Evolutionary conservation across 2,329 filamentous ascomycete genomes (phyloP), one percentile per base, ranked within the genome.

Genomic region (Colletotrichum sp.): DNA sequence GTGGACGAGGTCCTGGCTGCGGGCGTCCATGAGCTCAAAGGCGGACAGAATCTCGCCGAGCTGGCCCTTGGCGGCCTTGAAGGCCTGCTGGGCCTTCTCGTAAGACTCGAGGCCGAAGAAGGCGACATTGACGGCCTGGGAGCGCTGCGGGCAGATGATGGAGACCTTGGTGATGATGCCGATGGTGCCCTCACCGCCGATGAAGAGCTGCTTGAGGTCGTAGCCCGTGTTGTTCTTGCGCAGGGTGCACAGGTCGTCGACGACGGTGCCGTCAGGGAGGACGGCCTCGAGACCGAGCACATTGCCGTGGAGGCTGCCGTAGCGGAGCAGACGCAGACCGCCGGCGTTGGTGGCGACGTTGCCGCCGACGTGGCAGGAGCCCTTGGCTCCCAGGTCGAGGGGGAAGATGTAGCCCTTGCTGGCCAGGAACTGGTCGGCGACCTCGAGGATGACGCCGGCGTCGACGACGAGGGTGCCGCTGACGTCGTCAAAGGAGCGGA

Each of bases 201-300:
- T 98, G 84, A 99, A 98, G 43, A 98, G 91, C 85, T 98, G 96
- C 88, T 98, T 98, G 73, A 98, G 86, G 83, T 99, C 98, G 85
- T 99, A 99, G 32, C 97, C 97, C 3, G 97, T 99, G 87, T 99
- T 99, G 89, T 99, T 99, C 89, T 99, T 99, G 79, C 97, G 93
- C 74, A 99, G 89, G 75, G 92, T 96, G 79, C 92, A 94, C 36
- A 99, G 92, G 80, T 98, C 96, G 80, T 99, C 93, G 61, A 99
- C 90, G 79, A 99, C 91, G 8, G 96, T 98, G 70, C 97, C 97
- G 82, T 99, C 95, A 1, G 97, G 95, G 55, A 99, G 89, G 10
- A 99, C 98, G 24, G 94, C 97, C 87, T 99, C 96, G 67, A 99
- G 89, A 30, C 97, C 97, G 18, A 99, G 90, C 3, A 99, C 95